A percentile compares a stretch with the other conserved stretches of the same genome.
phyloP scores from a whole-genome alignment of 164 flowering plant species.

The Euptelea pleiosperma region DNA sequence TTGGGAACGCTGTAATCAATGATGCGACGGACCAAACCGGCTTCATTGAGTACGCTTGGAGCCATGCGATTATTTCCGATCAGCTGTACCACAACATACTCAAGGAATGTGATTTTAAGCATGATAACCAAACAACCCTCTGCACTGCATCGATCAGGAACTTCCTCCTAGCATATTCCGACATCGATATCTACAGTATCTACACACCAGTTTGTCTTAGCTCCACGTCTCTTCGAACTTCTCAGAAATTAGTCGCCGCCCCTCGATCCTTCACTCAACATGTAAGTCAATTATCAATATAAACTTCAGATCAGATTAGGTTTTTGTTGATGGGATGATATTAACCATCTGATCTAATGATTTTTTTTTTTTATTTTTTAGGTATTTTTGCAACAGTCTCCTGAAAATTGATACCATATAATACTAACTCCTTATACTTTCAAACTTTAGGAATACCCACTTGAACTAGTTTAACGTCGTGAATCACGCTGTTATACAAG shows the following conservation, averaged over 20 bases:
- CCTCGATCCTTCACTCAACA: slow-evolving; percentile 33
- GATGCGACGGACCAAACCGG: slow-evolving; percentile 50
- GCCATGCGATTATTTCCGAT: slow-evolving; percentile 65
- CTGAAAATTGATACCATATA: no score
- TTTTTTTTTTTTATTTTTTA: no score
- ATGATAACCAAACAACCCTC: slow-evolving; percentile 7
- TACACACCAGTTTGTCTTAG: slow-evolving; percentile 47
- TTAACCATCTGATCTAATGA: no score
- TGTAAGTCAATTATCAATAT: slow-evolving; percentile 30
- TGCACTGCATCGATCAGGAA: slow-evolving; percentile 21
- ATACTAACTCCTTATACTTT: no score
- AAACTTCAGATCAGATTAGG: no score
- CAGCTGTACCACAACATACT: slow-evolving; percentile 30
- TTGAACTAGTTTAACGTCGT: no score
- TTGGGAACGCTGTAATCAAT: slow-evolving; percentile 60
- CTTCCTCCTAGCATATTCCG: slow-evolving; percentile 34
- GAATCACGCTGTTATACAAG: no score
- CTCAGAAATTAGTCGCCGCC: slow-evolving; percentile 20
- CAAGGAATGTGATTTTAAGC: slow-evolving; percentile 39
- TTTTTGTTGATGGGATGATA: no score
- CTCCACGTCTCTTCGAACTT: not conserved
- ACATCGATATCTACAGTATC: slow-evolving; percentile 63
- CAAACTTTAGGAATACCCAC: no score
- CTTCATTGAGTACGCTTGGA: slow-evolving; percentile 61
- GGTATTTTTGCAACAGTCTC: no score